These are phyloP conservation scores for Dianthus caryophyllus DNA, from an alignment of 148 eudicot genomes.

Conservation along the genomic window DNA sequence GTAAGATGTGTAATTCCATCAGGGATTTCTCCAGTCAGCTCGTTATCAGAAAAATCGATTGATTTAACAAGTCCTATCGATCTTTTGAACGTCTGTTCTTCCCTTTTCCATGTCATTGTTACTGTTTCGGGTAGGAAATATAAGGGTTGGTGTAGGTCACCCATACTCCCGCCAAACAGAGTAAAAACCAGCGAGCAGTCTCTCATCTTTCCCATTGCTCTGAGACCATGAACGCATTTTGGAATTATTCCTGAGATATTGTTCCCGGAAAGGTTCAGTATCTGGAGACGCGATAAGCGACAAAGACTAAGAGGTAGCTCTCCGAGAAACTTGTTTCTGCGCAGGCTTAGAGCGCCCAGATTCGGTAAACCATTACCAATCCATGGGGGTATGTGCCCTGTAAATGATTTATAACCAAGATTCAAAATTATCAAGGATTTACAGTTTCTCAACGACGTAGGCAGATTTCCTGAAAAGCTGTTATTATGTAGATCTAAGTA, in stretches of 20 bases:
- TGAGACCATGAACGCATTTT: conserved; percentile 12
- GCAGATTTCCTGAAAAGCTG: conserved; percentile 14
- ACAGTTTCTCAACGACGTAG: conserved; percentile 10
- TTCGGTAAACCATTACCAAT: neutral
- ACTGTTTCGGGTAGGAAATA: neutral
- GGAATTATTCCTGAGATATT: conserved; percentile 16
- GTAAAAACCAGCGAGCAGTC: neutral
- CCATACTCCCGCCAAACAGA: too few species aligned
- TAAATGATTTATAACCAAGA: conserved; percentile 17
- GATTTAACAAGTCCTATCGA: conserved; percentile 6
- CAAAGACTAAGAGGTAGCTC: too few species aligned
- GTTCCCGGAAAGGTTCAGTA: conserved; percentile 9
- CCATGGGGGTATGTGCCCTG: conserved; percentile 9
- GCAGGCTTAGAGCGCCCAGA: conserved; percentile 13
- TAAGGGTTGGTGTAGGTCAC: too few species aligned
- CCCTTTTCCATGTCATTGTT: conserved; percentile 16
- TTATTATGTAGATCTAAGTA: conserved; percentile 9
- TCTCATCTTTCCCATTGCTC: conserved; percentile 6
- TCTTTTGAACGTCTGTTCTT: conserved; percentile 10
- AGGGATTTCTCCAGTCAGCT: conserved; percentile 12
- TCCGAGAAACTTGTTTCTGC: too few species aligned
- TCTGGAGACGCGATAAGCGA: conserved; percentile 14
- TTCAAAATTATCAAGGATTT: conserved; percentile 11
- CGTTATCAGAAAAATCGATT: conserved; percentile 12
- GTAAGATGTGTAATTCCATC: neutral